Conservation (phyloP, 208 protist species). For the Leptomonas pyrrhocoris region DNA sequence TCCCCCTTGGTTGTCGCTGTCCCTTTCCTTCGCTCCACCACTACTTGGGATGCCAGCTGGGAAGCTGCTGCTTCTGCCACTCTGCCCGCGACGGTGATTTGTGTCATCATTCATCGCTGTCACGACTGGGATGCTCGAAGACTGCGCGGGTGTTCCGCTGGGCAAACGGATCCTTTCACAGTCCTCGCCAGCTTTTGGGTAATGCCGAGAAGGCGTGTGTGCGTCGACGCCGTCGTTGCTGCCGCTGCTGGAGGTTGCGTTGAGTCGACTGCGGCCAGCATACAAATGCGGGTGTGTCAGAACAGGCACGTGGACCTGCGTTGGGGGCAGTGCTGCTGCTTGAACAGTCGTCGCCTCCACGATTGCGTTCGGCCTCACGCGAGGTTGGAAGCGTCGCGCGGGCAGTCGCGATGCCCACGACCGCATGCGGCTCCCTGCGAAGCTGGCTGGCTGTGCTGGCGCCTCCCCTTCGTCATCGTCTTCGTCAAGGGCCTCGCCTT, state of each 20-base stretch:
- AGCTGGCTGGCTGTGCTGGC: slow-evolving; percentile 1
- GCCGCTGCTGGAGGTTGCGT: not conserved
- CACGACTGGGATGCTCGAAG: slow-evolving; percentile 44
- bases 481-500: slow-evolving; percentile 26
- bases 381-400: not conserved
- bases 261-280: not conserved
- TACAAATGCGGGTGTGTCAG: not conserved
- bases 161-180: slow-evolving; percentile 49
- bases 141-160: slow-evolving; percentile 53
- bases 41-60: not conserved
- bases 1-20: not conserved
- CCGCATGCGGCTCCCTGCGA: slow-evolving; percentile 20
- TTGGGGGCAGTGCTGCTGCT: not conserved
- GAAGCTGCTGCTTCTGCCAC: not conserved
- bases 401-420: slow-evolving; percentile 10
- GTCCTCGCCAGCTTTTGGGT: slow-evolving; percentile 61
- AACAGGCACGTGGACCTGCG: not conserved
- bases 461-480: not conserved
- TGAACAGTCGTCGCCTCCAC: not conserved
- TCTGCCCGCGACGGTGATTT: slow-evolving; percentile 5
- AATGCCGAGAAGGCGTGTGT: not conserved
- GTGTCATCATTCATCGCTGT: not conserved
- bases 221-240: not conserved
- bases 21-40: not conserved
- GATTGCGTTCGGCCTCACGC: not conserved